phyloP scores from a whole-genome alignment of 371 early-diverging fungal genomes.

The Apophysomyces variabilis region DNA sequence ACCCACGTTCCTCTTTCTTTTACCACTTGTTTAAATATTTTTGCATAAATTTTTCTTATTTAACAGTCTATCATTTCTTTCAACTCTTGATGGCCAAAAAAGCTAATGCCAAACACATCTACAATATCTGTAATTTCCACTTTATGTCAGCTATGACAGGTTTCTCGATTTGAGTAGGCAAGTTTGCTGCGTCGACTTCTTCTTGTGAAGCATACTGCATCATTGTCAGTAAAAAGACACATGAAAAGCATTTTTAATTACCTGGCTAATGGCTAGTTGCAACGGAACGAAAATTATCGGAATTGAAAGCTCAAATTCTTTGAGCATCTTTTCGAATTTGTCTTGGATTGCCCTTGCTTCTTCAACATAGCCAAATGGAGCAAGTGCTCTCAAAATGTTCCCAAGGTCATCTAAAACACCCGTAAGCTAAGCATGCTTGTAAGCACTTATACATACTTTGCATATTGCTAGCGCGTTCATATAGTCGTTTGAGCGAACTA shows the following conservation, averaged over 20 bases:
- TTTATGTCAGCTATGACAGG: slow-evolving; percentile 42
- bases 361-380: slow-evolving; percentile 49
- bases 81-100: background rate
- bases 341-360: slow-evolving; percentile 51
- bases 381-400: slow-evolving; percentile 44
- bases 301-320: slow-evolving; percentile 31
- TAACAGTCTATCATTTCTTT: background rate
- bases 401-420: slow-evolving; percentile 44
- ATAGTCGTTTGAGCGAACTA: slow-evolving; percentile 63
- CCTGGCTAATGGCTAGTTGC: slow-evolving; percentile 40
- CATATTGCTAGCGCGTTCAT: slow-evolving; percentile 50
- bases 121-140: slow-evolving; percentile 52
- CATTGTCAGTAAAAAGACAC: background rate
- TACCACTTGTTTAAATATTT: too few species aligned
- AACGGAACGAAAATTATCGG: slow-evolving; percentile 52
- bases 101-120: too few species aligned
- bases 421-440: background rate
- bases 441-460: slow-evolving; percentile 39
- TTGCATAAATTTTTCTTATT: background rate
- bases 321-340: slow-evolving; percentile 45
- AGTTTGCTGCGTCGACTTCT: slow-evolving; percentile 42
- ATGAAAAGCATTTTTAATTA: slow-evolving; percentile 14
- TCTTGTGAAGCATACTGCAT: slow-evolving; percentile 44
- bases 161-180: slow-evolving; percentile 43
- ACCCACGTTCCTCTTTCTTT: background rate